Conservation (phyloP, 2,329 filamentous ascomycete genomes). For the Cytospora piceicola region DNA sequence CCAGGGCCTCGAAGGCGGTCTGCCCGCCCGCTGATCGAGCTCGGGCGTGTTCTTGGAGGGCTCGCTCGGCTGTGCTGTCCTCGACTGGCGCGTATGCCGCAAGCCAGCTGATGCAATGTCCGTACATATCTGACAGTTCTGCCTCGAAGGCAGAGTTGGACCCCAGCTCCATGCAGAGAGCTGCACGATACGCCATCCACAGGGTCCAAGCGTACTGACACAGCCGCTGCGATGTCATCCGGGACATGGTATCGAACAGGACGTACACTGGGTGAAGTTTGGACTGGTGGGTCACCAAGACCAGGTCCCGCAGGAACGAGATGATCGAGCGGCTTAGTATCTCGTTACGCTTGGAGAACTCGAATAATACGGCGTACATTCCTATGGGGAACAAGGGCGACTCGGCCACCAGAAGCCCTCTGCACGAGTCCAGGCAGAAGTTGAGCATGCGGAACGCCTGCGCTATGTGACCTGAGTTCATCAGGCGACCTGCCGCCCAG, state of each 20-base stretch:
- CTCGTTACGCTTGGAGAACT: constrained; percentile 19
- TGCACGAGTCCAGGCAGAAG: constrained; percentile 14
- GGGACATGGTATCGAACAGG: constrained; percentile 6
- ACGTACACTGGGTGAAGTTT: background rate
- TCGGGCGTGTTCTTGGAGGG: background rate
- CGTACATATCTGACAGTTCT: background rate
- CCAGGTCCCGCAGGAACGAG: constrained; percentile 16
- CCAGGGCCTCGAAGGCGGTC: constrained; percentile 10
- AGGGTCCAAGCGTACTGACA: constrained; percentile 14
- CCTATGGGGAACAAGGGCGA: constrained; percentile 8
- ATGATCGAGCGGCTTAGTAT: background rate
- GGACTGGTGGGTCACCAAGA: constrained; percentile 1
- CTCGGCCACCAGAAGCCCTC: background rate
- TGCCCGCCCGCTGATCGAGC: background rate
- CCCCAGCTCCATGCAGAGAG: background rate
- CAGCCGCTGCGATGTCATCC: constrained; percentile 10
- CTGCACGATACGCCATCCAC: background rate
- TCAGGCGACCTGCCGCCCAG: constrained; percentile 16
- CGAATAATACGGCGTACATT: constrained; percentile 18
- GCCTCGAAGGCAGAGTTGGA: background rate
- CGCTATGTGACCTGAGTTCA: constrained; percentile 16
- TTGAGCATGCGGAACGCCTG: constrained; percentile 12
- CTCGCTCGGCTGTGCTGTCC: background rate
- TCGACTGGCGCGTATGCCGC: constrained; percentile 7
- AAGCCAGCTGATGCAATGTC: constrained; percentile 4